Percentiles rank a stretch among this genome's conserved stretches.
These are phyloP conservation scores for Phytophthora pinifolia DNA, from an alignment of 352 stramenopile genomes.

Conservation along the genomic window DNA sequence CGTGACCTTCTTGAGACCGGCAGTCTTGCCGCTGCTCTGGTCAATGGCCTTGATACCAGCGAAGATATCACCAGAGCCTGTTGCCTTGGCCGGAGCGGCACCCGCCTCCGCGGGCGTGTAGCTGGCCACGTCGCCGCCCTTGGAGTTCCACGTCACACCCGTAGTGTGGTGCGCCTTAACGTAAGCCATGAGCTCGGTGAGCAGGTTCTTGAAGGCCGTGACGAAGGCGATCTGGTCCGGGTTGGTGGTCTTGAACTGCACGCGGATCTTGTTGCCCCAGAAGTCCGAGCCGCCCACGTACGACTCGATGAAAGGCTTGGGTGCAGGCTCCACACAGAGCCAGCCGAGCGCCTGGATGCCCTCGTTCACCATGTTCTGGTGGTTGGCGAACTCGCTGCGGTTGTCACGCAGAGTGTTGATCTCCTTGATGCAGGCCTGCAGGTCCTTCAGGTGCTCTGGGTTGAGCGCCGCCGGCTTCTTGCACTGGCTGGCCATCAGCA, in stretches of 20 bases:
- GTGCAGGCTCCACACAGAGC: conserved; percentile 81
- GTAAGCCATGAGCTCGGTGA: conserved; percentile 92
- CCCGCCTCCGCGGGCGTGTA: conserved; percentile 39
- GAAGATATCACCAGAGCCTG: conserved; percentile 75
- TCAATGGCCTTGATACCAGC: conserved; percentile 86
- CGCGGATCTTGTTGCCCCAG: conserved; percentile 98
- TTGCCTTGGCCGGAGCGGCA: conserved; percentile 30
- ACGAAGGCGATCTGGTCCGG: conserved; percentile 94
- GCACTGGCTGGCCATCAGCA: conserved; percentile 92
- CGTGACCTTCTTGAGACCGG: conserved; percentile 94
- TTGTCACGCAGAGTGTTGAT: conserved; percentile 81
- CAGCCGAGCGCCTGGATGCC: conserved; percentile 83
- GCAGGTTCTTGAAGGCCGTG: conserved; percentile 91
- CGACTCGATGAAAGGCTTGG: conserved; percentile 95
- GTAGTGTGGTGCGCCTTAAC: conserved; percentile 96
- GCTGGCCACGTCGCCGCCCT: conserved; percentile 51
- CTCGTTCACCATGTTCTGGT: conserved; percentile 90
- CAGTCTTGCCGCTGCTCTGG: conserved; percentile 91
- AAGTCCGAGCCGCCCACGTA: conserved; percentile 95
- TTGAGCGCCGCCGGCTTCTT: conserved; percentile 90
- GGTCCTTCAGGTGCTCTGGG: conserved; percentile 67
- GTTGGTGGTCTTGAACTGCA: conserved; percentile 94
- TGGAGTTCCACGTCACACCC: conserved; percentile 94
- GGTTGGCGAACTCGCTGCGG: conserved; percentile 79
- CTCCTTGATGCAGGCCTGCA: conserved; percentile 80